Evolutionary conservation across 192 early-diverging fungal species (phyloP), one percentile per base, ranked within the genome.

Genomic region (Coemansia sp.): DNA sequence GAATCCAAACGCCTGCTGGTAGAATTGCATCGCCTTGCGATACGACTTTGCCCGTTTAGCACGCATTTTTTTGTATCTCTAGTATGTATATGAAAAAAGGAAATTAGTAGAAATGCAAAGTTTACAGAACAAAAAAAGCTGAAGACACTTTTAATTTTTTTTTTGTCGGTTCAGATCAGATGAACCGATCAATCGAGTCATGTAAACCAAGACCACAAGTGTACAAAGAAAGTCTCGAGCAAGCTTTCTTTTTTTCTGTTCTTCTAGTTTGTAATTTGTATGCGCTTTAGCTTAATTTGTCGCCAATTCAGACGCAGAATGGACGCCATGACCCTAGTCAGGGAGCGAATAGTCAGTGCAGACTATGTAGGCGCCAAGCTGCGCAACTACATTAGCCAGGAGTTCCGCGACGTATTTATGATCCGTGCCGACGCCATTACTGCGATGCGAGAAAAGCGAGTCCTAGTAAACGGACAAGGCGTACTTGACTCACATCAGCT

Each of bases 1-100:
- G 78, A 98, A 97, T 1, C 92, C 91, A 85, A 93, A 97, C 7
- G 87, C 87, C 68, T 88, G 79, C 49, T 80, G 78, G 85, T 97
- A 98, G 41, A 93, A 81, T 68, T 86, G 81, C 92, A 98, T 96
- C 57, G 84, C 87, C 66, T 89, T 87, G 78, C 90, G 93, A 74
- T 93, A 92, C 27, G 84, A 81, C 79, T 97, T 95, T 60, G 87
- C 83, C 50, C 93, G 85, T 75, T 97, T 97, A 27, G 90, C 81
- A 62, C 90, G 88, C 97, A 97, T 98, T 61, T 66, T 47, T 61
- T 66, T 68, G 36, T 50, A 39, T 24, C 18, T 13, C 31, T 6
- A 16, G n/a, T 38, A 4, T 31, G 47, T 33, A 5, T 44, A 22
- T 13, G 36, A 38, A 38, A 10, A 27, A 27, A 27, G 2, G 62